Conservation (phyloP, 768 basidiomycete genomes). For the Mrakia gelida region DNA sequence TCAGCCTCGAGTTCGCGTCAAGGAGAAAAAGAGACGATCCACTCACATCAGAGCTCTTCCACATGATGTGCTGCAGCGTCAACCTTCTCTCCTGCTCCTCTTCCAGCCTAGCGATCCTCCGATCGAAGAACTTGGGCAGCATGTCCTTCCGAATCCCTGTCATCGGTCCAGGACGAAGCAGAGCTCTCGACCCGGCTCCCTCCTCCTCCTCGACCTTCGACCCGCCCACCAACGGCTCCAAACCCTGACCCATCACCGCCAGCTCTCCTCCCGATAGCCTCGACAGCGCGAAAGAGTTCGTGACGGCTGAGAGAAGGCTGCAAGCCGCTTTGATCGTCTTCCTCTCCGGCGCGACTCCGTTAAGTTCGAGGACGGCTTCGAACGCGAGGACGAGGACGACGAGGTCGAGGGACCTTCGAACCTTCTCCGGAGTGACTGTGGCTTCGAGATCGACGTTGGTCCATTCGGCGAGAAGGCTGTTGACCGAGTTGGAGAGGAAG, state of each 20-base stretch:
- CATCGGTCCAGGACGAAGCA: conserved; percentile 50
- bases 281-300: conserved; percentile 45
- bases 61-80: conserved; percentile 57
- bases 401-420: conserved; percentile 65
- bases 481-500: conserved; percentile 62
- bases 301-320: conserved; percentile 51
- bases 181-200: conserved; percentile 47
- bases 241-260: conserved; percentile 58
- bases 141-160: conserved; percentile 63
- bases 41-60: conserved; percentile 67
- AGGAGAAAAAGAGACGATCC: not conserved
- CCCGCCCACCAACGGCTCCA: conserved; percentile 59
- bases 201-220: not conserved
- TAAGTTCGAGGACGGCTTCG: conserved; percentile 60
- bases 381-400: conserved; percentile 64
- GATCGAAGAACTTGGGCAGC: conserved; percentile 39
- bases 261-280: conserved; percentile 63
- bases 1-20: not conserved
- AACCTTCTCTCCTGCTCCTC: conserved; percentile 27
- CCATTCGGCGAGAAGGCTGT: conserved; percentile 54
- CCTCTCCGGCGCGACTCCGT: conserved; percentile 60
- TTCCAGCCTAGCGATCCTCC: too few species aligned
- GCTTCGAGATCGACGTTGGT: conserved; percentile 45
- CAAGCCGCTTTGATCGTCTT: conserved; percentile 63
- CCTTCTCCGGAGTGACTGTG: conserved; percentile 56